phyloP scores from a whole-genome alignment of 306 rosid genomes.

The Cucurbita moschata region DNA sequence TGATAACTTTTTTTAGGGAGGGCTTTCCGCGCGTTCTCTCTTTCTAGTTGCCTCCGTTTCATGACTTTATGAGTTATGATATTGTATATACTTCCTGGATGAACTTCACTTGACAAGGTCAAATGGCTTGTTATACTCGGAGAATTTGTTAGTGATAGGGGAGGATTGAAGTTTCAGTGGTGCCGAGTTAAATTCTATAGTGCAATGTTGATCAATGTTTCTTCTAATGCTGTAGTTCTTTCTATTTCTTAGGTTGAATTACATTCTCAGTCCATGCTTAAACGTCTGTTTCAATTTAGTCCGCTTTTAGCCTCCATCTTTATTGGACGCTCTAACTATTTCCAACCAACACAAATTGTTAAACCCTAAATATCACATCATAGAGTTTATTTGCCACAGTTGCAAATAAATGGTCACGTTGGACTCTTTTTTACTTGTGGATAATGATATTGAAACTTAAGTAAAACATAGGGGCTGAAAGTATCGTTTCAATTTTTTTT shows the following conservation, averaged over 20 bases:
- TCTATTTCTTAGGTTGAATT: background rate
- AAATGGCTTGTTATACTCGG: background rate
- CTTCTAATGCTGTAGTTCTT: background rate
- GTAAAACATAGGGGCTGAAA: background rate
- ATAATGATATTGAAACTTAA: background rate
- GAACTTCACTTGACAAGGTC: background rate
- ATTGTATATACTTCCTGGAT: background rate
- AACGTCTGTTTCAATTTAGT: background rate
- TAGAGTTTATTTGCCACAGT: background rate
- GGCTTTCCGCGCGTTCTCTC: background rate
- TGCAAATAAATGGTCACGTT: background rate
- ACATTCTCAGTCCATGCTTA: background rate
- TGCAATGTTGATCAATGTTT: background rate
- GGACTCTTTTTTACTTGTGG: background rate
- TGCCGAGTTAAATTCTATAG: background rate
- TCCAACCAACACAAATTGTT: background rate
- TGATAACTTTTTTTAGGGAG: background rate
- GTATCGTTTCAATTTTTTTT: background rate
- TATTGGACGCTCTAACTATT: background rate
- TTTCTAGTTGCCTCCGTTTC: background rate
- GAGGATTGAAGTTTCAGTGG: background rate
- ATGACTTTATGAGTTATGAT: background rate
- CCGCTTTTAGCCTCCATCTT: background rate
- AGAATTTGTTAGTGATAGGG: background rate
- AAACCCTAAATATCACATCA: background rate